phyloP scores from a whole-genome alignment of 495 filamentous ascomycete species.

The Talaromyces adpressus region DNA sequence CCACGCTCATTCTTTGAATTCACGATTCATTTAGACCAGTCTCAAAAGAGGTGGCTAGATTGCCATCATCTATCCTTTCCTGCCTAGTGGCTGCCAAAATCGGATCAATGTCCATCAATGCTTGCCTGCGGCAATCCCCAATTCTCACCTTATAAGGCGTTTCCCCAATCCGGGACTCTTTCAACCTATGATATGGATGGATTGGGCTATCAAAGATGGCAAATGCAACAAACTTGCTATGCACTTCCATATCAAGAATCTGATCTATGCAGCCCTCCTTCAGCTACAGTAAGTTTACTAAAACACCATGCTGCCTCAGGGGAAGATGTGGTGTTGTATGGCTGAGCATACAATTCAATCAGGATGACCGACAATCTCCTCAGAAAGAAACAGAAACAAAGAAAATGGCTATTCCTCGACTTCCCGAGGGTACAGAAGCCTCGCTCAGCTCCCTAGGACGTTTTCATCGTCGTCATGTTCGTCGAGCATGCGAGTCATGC shows the following conservation, averaged over 20 bases:
- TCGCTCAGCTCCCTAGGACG: slow-evolving; percentile 28
- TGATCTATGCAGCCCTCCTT: slow-evolving; percentile 4
- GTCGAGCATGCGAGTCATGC: slow-evolving; percentile 42
- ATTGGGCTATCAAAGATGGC: slow-evolving; percentile 4
- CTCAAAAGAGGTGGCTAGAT: background rate
- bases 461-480: slow-evolving; percentile 36
- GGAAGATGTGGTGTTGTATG: background rate
- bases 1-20: background rate
- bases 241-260: slow-evolving; percentile 7
- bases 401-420: slow-evolving; percentile 37
- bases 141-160: background rate
- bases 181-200: slow-evolving; percentile 6
- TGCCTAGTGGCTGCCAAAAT: background rate
- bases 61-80: background rate
- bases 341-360: background rate
- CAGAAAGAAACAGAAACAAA: slow-evolving; percentile 12
- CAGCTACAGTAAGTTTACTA: slow-evolving; percentile 7
- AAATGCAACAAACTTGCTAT: slow-evolving; percentile 9
- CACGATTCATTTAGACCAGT: background rate
- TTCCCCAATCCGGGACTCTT: background rate
- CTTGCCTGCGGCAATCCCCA: slow-evolving; percentile 1
- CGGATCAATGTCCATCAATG: slow-evolving; percentile 1
- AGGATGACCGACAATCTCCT: slow-evolving; percentile 20
- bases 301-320: background rate
- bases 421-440: slow-evolving; percentile 34